Percentiles rank a stretch among this genome's conserved stretches.
These are phyloP conservation scores for Solanum infundibuliforme DNA, from an alignment of 257 asterid genomes.

Conservation along the genomic window DNA sequence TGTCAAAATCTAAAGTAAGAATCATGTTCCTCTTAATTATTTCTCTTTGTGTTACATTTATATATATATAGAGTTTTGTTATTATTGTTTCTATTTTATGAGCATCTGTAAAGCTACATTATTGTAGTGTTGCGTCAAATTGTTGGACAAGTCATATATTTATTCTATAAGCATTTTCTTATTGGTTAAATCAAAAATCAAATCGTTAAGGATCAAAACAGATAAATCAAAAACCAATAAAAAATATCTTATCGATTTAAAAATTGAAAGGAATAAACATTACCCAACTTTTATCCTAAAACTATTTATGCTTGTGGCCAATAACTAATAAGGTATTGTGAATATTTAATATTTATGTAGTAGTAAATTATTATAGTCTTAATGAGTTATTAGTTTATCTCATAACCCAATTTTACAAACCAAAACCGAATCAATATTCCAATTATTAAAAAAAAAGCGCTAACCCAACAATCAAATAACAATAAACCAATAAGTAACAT, in stretches of 20 bases:
- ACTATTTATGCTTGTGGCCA: background rate
- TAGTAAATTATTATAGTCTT: background rate
- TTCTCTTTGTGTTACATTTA: background rate
- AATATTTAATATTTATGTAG: background rate
- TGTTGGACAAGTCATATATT: background rate
- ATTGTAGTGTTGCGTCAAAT: background rate
- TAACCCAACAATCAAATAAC: too few species aligned
- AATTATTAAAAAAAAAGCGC: too few species aligned
- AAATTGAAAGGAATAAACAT: background rate
- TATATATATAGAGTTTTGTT: too few species aligned
- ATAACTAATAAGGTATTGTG: background rate
- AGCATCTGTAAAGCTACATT: background rate
- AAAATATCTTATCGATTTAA: background rate
- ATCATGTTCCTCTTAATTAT: background rate
- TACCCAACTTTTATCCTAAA: background rate
- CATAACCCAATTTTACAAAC: too few species aligned
- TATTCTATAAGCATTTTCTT: too few species aligned
- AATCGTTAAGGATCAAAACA: too few species aligned
- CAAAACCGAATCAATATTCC: background rate
- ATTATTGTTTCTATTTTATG: too few species aligned
- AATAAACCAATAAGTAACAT: background rate
- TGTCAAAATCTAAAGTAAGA: too few species aligned
- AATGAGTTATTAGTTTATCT: background rate
- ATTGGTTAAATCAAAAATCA: too few species aligned
- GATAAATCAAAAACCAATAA: too few species aligned